These are phyloP conservation scores for Davidsoniella virescens DNA, from an alignment of 2,329 filamentous ascomycete species.

Conservation along the genomic window DNA sequence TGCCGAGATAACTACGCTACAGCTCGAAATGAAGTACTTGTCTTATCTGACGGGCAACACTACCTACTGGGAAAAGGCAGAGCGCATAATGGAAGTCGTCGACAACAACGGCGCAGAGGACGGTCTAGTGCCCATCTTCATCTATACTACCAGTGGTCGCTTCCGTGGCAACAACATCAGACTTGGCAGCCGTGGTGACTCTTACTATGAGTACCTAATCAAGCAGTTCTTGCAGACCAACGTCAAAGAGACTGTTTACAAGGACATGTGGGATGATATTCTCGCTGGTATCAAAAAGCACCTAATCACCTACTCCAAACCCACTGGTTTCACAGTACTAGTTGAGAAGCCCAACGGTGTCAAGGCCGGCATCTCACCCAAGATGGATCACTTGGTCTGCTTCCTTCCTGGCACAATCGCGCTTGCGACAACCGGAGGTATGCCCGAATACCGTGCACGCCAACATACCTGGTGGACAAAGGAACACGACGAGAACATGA, in stretches of 20 bases:
- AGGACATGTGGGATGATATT: constrained; percentile 84
- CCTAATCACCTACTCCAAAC: constrained; percentile 73
- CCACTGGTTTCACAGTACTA: constrained; percentile 70
- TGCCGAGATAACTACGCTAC: constrained; percentile 78
- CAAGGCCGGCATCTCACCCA: constrained; percentile 48
- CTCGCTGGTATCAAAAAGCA: constrained; percentile 78
- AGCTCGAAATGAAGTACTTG: constrained; percentile 94
- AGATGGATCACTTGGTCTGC: constrained; percentile 97
- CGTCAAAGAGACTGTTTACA: constrained; percentile 68
- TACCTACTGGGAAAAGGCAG: constrained; percentile 79
- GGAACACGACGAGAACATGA: constrained; percentile 72
- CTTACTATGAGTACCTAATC: constrained; percentile 97
- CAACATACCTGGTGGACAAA: constrained; percentile 57
- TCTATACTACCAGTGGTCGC: constrained; percentile 60
- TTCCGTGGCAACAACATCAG: constrained; percentile 80
- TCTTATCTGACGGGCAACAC: constrained; percentile 87
- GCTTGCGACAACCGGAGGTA: constrained; percentile 65
- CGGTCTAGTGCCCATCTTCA: constrained; percentile 81
- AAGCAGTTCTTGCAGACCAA: constrained; percentile 96
- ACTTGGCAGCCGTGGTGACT: constrained; percentile 84
- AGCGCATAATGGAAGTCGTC: constrained; percentile 81
- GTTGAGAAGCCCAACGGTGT: constrained; percentile 72
- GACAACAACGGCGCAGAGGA: constrained; percentile 67
- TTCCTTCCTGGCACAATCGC: constrained; percentile 96
- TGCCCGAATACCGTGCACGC: constrained; percentile 58